Conservation (phyloP, 1,139 yeast species). For the Sugiyamaella sp. region DNA sequence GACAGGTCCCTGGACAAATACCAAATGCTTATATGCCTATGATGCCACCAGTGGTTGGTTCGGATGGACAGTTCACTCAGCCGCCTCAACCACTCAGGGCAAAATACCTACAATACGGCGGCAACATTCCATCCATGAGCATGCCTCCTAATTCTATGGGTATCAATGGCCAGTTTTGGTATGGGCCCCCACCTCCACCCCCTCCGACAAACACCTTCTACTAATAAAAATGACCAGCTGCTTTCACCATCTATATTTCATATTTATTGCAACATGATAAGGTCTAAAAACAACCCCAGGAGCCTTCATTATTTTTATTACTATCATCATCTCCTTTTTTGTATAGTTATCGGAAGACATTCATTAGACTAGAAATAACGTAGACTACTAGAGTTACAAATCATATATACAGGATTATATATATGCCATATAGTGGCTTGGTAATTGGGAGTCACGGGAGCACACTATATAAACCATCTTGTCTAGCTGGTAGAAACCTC, state of each 20-base stretch:
- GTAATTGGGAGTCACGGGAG: too few relatives aligned
- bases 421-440: too few relatives aligned
- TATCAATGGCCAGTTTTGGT: constrained; percentile 21
- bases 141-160: constrained; percentile 15
- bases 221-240: constrained; percentile 9
- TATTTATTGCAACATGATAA: constrained; percentile 9
- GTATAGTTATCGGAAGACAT: constrained; percentile 19
- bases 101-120: constrained; percentile 11
- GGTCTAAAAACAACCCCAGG: not conserved
- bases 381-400: constrained; percentile 10
- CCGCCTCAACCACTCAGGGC: not conserved
- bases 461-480: too few relatives aligned
- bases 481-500: too few relatives aligned
- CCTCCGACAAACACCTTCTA: constrained; percentile 22
- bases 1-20: not conserved
- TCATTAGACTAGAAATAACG: constrained; percentile 18
- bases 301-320: constrained; percentile 3
- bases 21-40: constrained; percentile 1
- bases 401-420: not conserved
- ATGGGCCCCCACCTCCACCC: constrained; percentile 20
- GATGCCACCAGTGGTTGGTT: not conserved
- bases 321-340: not conserved
- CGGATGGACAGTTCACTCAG: constrained; percentile 12
- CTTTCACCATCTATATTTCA: constrained; percentile 1
- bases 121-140: constrained; percentile 11